Evolutionary conservation across 192 early-diverging fungal genomes (phyloP).

Genomic region (Spinellus fusiger): DNA sequence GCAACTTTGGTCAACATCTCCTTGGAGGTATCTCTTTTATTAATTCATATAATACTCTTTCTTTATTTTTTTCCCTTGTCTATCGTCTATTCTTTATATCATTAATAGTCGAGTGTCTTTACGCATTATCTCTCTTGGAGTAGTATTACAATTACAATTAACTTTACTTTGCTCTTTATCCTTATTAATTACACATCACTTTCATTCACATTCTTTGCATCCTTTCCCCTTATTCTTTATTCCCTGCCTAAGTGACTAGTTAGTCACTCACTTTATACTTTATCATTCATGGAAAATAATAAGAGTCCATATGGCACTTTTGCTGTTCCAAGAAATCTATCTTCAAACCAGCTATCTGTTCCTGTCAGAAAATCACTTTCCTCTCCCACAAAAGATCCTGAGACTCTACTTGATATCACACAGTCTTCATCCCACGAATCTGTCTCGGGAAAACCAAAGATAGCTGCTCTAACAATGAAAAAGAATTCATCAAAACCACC

Average conservation of each 20-base stretch:
- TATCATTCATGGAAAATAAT: too few relatives aligned
- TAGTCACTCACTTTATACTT: not conserved
- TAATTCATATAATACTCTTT: too few relatives aligned
- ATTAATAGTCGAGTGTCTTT: too few relatives aligned
- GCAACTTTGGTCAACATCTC: not conserved
- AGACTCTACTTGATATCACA: not conserved
- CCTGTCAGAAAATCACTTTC: slow-evolving; percentile 6
- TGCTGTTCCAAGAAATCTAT: not conserved
- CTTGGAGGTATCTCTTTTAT: not conserved
- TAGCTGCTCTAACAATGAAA: not conserved
- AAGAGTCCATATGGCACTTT: not conserved
- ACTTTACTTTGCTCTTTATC: too few relatives aligned
- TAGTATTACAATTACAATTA: too few relatives aligned
- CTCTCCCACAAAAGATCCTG: slow-evolving; percentile 10
- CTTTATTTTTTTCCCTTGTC: too few relatives aligned
- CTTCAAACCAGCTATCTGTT: not conserved
- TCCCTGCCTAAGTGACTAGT: not conserved
- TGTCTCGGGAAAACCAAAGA: not conserved
- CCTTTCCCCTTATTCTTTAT: not conserved
- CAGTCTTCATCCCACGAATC: not conserved
- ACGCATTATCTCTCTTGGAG: too few relatives aligned
- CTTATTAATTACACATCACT: not conserved
- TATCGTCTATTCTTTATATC: too few relatives aligned
- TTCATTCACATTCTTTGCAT: not conserved
- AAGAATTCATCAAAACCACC: not conserved